A percentile compares a stretch with the other conserved stretches of the same genome.
Conservation (phyloP, 2,329 filamentous ascomycete genomes). For the Chrysosporium keratinophilum region DNA sequence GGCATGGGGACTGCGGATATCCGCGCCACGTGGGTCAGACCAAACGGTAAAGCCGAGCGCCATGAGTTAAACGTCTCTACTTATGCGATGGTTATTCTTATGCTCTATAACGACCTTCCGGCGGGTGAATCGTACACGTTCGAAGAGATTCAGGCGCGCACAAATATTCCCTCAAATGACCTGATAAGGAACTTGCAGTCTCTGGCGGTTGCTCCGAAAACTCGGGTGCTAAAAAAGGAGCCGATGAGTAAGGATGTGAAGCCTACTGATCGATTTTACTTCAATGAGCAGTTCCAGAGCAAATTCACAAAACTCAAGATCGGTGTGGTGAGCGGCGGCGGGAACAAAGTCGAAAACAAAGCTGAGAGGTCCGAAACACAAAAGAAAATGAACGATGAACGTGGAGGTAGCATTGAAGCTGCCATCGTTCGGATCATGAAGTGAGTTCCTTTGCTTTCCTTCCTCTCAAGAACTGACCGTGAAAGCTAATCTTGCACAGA, state of each 20-base stretch:
- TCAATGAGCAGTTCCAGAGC: conserved; percentile 72
- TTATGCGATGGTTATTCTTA: conserved; percentile 78
- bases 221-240: conserved; percentile 67
- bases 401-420: conserved; percentile 42
- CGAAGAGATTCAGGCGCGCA: conserved; percentile 73
- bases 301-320: conserved; percentile 83
- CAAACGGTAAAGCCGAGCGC: conserved; percentile 58
- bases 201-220: conserved; percentile 73
- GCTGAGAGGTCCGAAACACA: conserved; percentile 46
- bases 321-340: conserved; percentile 62
- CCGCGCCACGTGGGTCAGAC: conserved; percentile 65
- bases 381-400: conserved; percentile 42
- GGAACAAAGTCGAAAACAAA: conserved; percentile 73
- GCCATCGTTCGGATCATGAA: conserved; percentile 47
- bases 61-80: conserved; percentile 91
- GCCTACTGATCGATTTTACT: conserved; percentile 64
- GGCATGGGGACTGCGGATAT: conserved; percentile 78
- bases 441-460: conserved; percentile 24
- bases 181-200: conserved; percentile 70
- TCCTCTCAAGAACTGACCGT: neutral
- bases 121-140: conserved; percentile 44
- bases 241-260: conserved; percentile 70
- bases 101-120: conserved; percentile 75
- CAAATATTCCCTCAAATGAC: conserved; percentile 65
- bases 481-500: conserved; percentile 21